Base-by-base conservation (phyloP, 257 asterid genomes). In the Scutellaria galericulata region DNA sequence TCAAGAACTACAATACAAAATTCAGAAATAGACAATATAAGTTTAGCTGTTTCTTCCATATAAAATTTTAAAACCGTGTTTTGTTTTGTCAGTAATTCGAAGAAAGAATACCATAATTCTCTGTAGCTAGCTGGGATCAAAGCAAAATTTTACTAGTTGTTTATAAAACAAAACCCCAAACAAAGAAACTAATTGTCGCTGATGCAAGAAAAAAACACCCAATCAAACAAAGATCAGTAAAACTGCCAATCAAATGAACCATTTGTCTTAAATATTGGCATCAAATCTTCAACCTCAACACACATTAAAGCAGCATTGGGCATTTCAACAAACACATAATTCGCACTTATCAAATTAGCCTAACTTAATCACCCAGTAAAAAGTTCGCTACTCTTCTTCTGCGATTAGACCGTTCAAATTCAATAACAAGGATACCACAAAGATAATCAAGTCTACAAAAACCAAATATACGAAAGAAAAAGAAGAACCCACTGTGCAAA, bases 1-100 rank as follows among this genome's bases (percentile, higher is more conserved):
- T 70, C 64, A 73, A 75, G 54, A 69, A 13, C 84, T 82, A 79
- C 78, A 68, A 42, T n/a, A 66, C 27, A 65, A 62, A 66, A 64
- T 68, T 40, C 46, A 64, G 66, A 52, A 71, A 41, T 3, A 11
- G 24, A 65, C 42, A 37, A 55, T 58, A 20, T 14, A 53, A 52
- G 60, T 40, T 0, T 8, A 66, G 54, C n/a, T 41, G 7, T 31
- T 31, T 46, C 18, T 53, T 54, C 46, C 2, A n/a, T 39, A 58
- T 6, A 27, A 1, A 51, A 45, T 7, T 15, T 18, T 5, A 41
- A 53, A 12, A 7, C 7, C 46, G 35, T 20, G 24, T 15, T 45
- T 37, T 13, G 1, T 35, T 40, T 46, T 20, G 24, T 11, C 47
- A 63, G 48, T 7, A 7, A 70, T 13, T 44, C 41, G 37, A 70